phyloP scores from a whole-genome alignment of 2,329 filamentous ascomycete genomes.

The Clarireedia homoeocarpa region DNA sequence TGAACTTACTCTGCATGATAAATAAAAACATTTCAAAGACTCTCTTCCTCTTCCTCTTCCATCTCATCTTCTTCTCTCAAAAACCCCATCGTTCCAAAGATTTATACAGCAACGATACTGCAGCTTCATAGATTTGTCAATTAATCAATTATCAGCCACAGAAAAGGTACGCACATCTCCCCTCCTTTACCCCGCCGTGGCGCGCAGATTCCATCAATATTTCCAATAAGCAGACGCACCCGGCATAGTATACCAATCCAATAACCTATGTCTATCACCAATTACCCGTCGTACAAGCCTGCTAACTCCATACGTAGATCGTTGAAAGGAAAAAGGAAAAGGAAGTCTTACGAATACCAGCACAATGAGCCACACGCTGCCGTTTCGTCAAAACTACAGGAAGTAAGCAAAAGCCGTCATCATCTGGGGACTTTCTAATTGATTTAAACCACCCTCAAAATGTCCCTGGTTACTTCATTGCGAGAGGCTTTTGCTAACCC shows the following conservation, averaged over 20 bases:
- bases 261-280: background rate
- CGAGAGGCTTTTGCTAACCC: background rate
- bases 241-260: background rate
- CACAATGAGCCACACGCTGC: slow-evolving; percentile 6
- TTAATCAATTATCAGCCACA: background rate
- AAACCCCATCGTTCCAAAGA: too few relatives aligned
- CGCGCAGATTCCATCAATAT: slow-evolving; percentile 1
- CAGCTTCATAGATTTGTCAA: background rate
- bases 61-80: too few relatives aligned
- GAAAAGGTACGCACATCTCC: background rate
- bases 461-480: background rate
- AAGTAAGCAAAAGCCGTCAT: slow-evolving; percentile 5
- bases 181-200: slow-evolving; percentile 9
- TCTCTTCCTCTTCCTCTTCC: too few relatives aligned
- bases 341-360: background rate
- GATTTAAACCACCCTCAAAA: background rate
- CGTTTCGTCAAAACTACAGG: slow-evolving; percentile 10
- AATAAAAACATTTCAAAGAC: too few relatives aligned
- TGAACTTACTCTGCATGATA: background rate
- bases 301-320: background rate
- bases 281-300: background rate
- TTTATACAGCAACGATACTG: too few relatives aligned
- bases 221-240: background rate
- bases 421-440: background rate
- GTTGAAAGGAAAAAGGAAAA: background rate